phyloP scores from a whole-genome alignment of 148 eudicot species.

The Beta vulgaris region DNA sequence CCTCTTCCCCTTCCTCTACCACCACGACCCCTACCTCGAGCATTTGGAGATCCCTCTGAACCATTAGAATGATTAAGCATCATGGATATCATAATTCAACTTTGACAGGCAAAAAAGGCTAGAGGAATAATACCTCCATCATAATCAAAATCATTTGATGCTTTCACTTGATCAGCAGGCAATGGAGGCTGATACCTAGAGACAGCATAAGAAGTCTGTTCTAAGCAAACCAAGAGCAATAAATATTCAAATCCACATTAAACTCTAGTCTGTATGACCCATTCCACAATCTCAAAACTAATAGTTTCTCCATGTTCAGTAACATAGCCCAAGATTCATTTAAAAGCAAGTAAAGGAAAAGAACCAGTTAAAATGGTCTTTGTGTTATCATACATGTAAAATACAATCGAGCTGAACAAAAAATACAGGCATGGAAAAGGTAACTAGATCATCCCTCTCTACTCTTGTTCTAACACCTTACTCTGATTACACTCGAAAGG shows the following conservation, averaged over 20 bases:
- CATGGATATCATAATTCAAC: neutral
- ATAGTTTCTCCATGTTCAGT: neutral
- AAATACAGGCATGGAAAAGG: too few relatives aligned
- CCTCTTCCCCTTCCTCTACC: constrained; percentile 92
- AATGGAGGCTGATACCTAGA: constrained; percentile 90
- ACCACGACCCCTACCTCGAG: constrained; percentile 83
- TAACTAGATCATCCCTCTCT: neutral
- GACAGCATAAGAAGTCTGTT: neutral
- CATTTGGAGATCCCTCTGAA: constrained; percentile 77
- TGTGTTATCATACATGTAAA: too few relatives aligned
- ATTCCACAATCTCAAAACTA: neutral
- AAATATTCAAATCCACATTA: neutral
- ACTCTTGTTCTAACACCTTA: neutral
- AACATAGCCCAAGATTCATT: neutral
- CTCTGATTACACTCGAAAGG: neutral
- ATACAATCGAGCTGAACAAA: too few relatives aligned
- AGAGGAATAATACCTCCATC: constrained; percentile 57
- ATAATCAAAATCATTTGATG: constrained; percentile 55
- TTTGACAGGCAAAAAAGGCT: neutral
- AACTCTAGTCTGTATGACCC: neutral
- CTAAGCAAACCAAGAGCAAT: neutral
- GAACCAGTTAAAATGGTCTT: neutral
- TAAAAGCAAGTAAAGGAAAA: neutral
- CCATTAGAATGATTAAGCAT: constrained; percentile 26
- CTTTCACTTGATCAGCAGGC: constrained; percentile 90